Evolutionary conservation across 345 rosid species (phyloP).

Genomic region (Camelina hispida): DNA sequence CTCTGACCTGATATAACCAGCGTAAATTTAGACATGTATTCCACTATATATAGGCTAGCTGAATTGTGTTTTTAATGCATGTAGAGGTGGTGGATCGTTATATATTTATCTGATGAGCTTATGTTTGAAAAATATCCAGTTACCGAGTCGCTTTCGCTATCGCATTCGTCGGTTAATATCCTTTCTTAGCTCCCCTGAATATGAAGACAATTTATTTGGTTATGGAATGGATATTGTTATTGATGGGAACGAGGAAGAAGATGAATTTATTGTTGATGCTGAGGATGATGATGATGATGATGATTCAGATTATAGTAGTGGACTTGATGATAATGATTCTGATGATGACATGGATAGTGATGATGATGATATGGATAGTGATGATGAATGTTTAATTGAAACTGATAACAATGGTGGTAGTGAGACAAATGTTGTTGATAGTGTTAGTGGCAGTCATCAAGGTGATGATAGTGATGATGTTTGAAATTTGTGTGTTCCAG

Average conservation of each 20-base stretch:
- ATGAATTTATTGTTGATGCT: constrained; percentile 35
- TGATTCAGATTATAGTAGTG: constrained; percentile 32
- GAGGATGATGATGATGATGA: constrained; percentile 25
- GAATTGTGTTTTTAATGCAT: background rate
- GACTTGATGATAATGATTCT: constrained; percentile 31
- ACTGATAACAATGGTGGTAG: constrained; percentile 22
- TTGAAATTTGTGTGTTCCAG: constrained; percentile 64
- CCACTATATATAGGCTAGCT: background rate
- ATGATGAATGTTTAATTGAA: constrained; percentile 33
- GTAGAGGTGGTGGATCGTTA: background rate
- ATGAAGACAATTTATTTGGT: constrained; percentile 13
- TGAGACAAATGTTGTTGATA: constrained; percentile 17
- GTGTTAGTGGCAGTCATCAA: constrained; percentile 28
- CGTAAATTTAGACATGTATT: background rate
- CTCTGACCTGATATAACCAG: background rate
- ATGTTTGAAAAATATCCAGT: constrained; percentile 56
- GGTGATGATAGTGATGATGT: constrained; percentile 38
- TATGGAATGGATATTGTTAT: constrained; percentile 34
- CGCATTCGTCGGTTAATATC: constrained; percentile 45
- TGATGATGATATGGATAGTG: constrained; percentile 26
- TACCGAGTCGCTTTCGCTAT: constrained; percentile 29
- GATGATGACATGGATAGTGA: constrained; percentile 33
- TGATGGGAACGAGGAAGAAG: constrained; percentile 12
- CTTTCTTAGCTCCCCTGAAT: constrained; percentile 34
- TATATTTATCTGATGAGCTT: background rate